A percentile compares a stretch with the other conserved stretches of the same genome.
phyloP scores from a whole-genome alignment of 163 green algal genomes.

The Trebouxiophyceae sp. region DNA sequence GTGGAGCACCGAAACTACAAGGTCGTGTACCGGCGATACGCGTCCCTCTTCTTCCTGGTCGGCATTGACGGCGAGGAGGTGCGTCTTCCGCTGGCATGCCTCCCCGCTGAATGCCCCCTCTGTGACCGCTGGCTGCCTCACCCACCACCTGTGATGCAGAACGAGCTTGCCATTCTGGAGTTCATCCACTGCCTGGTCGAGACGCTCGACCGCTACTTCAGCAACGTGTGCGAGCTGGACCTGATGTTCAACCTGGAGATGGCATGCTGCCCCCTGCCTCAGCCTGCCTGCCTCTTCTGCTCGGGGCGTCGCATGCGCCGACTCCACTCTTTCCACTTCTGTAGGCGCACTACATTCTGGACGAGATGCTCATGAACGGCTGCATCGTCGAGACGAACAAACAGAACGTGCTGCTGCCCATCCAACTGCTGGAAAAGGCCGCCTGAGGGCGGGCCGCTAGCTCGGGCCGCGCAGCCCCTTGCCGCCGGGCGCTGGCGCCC shows the following conservation, averaged over 20 bases:
- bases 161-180: constrained; percentile 93
- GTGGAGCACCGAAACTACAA: constrained; percentile 92
- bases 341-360: constrained; percentile 85
- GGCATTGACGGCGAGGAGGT: constrained; percentile 95
- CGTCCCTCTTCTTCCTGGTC: constrained; percentile 97
- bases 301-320: not conserved
- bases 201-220: constrained; percentile 96
- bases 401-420: constrained; percentile 44
- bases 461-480: not conserved
- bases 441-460: not conserved
- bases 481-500: too few species aligned
- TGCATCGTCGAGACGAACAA: constrained; percentile 96
- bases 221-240: constrained; percentile 96
- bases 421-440: constrained; percentile 60
- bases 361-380: constrained; percentile 89
- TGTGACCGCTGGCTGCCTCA: too few species aligned
- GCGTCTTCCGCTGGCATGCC: constrained; percentile 1
- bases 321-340: not conserved
- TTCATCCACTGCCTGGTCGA: constrained; percentile 98
- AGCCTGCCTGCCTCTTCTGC: not conserved
- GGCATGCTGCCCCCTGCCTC: constrained; percentile 25
- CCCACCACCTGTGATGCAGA: constrained; percentile 49
- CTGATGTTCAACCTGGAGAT: constrained; percentile 99
- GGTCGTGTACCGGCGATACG: constrained; percentile 95
- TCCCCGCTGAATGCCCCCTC: too few species aligned